phyloP scores from a whole-genome alignment of 2,329 filamentous ascomycete genomes.

The Exophiala alcalophila region DNA sequence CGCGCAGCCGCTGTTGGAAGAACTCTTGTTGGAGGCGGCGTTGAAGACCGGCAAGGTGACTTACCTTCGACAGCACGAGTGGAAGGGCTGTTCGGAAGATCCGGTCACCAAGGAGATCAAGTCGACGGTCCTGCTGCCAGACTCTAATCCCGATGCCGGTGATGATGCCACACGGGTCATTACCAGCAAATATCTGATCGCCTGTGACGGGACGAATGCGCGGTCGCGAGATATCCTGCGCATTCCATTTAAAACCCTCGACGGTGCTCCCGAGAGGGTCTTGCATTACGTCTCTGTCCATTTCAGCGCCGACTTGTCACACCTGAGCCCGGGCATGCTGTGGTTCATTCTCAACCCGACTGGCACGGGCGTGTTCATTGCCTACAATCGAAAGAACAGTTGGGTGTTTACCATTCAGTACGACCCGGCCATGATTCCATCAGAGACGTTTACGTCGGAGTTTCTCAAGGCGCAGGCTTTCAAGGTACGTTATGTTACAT shows the following conservation, averaged over 20 bases:
- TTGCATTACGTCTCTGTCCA: conserved; percentile 11
- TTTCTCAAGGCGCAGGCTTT: conserved; percentile 2
- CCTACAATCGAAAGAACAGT: conserved; percentile 12
- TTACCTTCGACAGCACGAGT: conserved; percentile 5
- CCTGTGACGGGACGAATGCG: conserved; percentile 13
- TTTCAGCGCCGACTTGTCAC: conserved; percentile 7
- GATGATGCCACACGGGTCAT: neutral
- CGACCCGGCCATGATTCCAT: conserved; percentile 3
- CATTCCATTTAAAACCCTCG: conserved; percentile 4
- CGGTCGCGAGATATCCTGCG: conserved; percentile 4
- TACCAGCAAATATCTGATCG: conserved; percentile 10
- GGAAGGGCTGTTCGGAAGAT: conserved; percentile 9
- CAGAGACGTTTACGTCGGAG: conserved; percentile 8
- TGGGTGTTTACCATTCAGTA: conserved; percentile 11
- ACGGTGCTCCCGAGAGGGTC: neutral
- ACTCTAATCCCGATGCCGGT: neutral
- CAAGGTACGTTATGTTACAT: neutral
- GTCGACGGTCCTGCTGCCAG: too few relatives aligned
- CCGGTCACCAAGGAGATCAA: too few relatives aligned
- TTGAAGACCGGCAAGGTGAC: conserved; percentile 8
- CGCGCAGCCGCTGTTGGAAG: conserved; percentile 10
- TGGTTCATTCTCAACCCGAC: conserved; percentile 12
- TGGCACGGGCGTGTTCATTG: conserved; percentile 10
- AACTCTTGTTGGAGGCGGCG: conserved; percentile 1
- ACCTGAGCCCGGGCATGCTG: conserved; percentile 4